phyloP scores from a whole-genome alignment of 441 rosid genomes.

The Euphorbia celastroides region DNA sequence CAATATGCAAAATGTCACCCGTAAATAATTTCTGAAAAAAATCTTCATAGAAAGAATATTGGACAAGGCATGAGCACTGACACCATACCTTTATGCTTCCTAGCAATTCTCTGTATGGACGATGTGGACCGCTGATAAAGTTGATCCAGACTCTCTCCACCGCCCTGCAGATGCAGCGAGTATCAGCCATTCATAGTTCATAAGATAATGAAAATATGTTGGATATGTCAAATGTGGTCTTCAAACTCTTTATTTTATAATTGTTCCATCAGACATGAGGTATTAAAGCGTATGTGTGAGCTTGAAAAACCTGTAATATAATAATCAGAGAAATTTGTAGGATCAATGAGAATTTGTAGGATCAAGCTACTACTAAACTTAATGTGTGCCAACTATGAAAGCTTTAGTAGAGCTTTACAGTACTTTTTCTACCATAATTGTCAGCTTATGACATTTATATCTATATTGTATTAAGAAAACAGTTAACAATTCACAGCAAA shows the following conservation, averaged over 20 bases:
- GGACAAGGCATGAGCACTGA: slow-evolving; percentile 2
- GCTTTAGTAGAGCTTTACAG: not conserved
- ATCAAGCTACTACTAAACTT: not conserved
- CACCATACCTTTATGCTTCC: slow-evolving; percentile 52
- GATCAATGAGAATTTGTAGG: not conserved
- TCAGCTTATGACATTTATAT: not conserved
- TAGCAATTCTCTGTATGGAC: slow-evolving; percentile 55
- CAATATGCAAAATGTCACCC: not conserved
- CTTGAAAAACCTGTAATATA: not conserved
- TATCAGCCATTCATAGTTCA: not conserved
- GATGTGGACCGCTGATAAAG: slow-evolving; percentile 63
- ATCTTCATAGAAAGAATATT: not conserved
- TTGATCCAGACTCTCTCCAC: slow-evolving; percentile 82
- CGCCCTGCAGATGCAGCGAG: slow-evolving; percentile 45
- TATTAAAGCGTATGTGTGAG: not conserved
- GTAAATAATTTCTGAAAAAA: slow-evolving; percentile 1
- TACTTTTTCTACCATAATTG: not conserved
- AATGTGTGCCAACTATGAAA: not conserved
- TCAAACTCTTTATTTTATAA: not conserved
- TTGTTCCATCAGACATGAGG: not conserved
- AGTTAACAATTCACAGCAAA: not conserved
- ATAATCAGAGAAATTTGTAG: slow-evolving; percentile 3
- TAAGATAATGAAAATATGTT: not conserved
- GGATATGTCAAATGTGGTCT: not conserved
- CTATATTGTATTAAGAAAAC: too few relatives aligned